phyloP scores from a whole-genome alignment of 345 rosid genomes.

The Eucalyptus dawsonii region DNA sequence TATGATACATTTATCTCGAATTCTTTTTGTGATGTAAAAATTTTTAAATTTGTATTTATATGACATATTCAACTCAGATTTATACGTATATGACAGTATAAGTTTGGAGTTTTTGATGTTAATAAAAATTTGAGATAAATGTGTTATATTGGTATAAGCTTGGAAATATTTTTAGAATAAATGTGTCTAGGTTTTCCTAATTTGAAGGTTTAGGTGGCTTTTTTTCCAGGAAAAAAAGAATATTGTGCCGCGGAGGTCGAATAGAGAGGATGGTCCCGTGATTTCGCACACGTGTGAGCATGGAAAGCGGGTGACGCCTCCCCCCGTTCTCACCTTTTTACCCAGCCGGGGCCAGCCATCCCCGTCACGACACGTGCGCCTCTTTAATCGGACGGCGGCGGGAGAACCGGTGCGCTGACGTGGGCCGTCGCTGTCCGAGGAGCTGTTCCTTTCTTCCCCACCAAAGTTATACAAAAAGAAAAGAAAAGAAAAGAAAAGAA shows the following conservation, averaged over 20 bases:
- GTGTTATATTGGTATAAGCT: no score
- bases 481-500: no score
- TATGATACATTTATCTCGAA: fast-evolving
- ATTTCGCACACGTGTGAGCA: background rate
- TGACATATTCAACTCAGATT: no score
- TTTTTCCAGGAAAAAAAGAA: background rate
- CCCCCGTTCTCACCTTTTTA: background rate
- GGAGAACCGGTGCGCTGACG: slow-evolving; percentile 25
- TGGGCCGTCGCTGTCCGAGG: slow-evolving; percentile 9
- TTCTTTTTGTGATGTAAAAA: no score
- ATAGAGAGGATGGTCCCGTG: background rate
- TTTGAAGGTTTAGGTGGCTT: no score
- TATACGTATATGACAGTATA: fast-evolving
- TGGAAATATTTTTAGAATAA: no score
- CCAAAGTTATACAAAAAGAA: background rate
- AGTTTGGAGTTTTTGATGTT: no score
- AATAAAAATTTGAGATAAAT: no score
- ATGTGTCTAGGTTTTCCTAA: background rate
- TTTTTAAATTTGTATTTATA: fast-evolving
- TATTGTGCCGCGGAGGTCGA: background rate
- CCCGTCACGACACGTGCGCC: background rate
- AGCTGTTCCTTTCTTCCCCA: background rate
- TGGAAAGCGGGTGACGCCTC: background rate
- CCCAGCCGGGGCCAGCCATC: background rate
- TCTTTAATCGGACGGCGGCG: background rate